A percentile compares a stretch with the other conserved stretches of the same genome.
These are phyloP conservation scores for Ceratobasidium sp. DNA, from an alignment of 1,284 basidiomycete genomes.

Conservation along the genomic window DNA sequence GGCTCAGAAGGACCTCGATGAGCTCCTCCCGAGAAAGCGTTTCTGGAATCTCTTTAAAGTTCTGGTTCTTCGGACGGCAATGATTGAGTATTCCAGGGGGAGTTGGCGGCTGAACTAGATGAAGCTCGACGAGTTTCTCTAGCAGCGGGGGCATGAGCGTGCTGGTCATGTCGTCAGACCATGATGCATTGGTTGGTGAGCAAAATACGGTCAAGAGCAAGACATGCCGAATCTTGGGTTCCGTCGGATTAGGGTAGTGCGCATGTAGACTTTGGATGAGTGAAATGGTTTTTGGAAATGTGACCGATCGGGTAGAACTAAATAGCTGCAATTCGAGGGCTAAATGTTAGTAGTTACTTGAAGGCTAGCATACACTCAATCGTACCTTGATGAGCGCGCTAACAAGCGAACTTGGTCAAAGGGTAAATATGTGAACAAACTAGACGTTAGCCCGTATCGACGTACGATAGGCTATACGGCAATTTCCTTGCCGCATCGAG, in stretches of 20 bases:
- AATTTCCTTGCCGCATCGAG: slow-evolving; percentile 67
- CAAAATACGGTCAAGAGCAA: slow-evolving; percentile 69
- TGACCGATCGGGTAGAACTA: slow-evolving; percentile 68
- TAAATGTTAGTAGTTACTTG: background rate
- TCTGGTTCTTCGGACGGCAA: slow-evolving; percentile 55
- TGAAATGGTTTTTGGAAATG: slow-evolving; percentile 55
- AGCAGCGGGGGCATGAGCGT: slow-evolving; percentile 26
- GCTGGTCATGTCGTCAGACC: slow-evolving; percentile 46
- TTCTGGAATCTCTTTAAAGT: slow-evolving; percentile 58
- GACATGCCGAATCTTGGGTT: slow-evolving; percentile 67
- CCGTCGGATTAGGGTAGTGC: slow-evolving; percentile 64
- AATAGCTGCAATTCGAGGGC: slow-evolving; percentile 58
- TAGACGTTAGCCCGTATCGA: slow-evolving; percentile 23
- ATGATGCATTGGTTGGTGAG: slow-evolving; percentile 48
- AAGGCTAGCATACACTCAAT: slow-evolving; percentile 1
- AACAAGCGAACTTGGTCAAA: slow-evolving; percentile 60
- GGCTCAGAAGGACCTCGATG: slow-evolving; percentile 65
- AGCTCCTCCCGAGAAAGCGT: slow-evolving; percentile 62
- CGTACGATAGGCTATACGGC: slow-evolving; percentile 56
- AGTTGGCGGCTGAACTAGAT: slow-evolving; percentile 5
- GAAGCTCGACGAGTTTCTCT: slow-evolving; percentile 33
- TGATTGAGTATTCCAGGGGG: slow-evolving; percentile 45
- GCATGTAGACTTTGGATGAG: slow-evolving; percentile 64
- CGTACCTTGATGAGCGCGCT: slow-evolving; percentile 66
- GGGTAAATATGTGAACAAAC: too few species aligned